A percentile compares a stretch with the other conserved stretches of the same genome.
These are phyloP conservation scores for Phialophora verrucosa DNA, from an alignment of 2,329 filamentous ascomycete species.

Conservation along the genomic window DNA sequence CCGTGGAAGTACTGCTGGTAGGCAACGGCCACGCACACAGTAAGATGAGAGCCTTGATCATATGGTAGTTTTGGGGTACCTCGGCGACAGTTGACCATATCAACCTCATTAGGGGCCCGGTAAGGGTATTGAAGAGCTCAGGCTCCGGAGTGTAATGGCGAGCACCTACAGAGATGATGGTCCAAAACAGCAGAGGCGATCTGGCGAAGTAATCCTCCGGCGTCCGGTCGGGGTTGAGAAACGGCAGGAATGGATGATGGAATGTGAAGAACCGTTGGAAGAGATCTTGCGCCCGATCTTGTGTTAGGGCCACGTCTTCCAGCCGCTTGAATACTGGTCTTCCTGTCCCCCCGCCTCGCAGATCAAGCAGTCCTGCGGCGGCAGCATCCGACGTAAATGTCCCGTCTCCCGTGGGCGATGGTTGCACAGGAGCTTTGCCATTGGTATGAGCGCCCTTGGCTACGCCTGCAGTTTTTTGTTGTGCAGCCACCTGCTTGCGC, in stretches of 20 bases:
- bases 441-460: constrained; percentile 21
- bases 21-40: constrained; percentile 70
- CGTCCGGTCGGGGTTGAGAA: constrained; percentile 61
- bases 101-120: constrained; percentile 61
- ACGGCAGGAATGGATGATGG: constrained; percentile 69
- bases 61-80: constrained; percentile 67
- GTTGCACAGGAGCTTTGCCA: constrained; percentile 14
- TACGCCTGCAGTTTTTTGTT: constrained; percentile 33
- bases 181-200: constrained; percentile 72
- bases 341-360: constrained; percentile 48
- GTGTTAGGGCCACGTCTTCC: constrained; percentile 55
- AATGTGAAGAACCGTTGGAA: constrained; percentile 66
- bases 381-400: constrained; percentile 54
- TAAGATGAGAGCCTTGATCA: constrained; percentile 67
- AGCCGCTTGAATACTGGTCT: constrained; percentile 55
- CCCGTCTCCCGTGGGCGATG: constrained; percentile 25
- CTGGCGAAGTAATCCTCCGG: constrained; percentile 64
- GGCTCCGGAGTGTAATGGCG: constrained; percentile 63
- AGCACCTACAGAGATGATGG: constrained; percentile 66
- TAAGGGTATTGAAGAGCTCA: constrained; percentile 58
- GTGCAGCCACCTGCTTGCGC: constrained; percentile 52
- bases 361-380: constrained; percentile 57
- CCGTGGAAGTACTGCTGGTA: constrained; percentile 66
- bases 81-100: constrained; percentile 67
- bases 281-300: constrained; percentile 52